Conservation (phyloP, 2,329 filamentous ascomycete genomes). For the Allantophomopsis cytisporea region DNA sequence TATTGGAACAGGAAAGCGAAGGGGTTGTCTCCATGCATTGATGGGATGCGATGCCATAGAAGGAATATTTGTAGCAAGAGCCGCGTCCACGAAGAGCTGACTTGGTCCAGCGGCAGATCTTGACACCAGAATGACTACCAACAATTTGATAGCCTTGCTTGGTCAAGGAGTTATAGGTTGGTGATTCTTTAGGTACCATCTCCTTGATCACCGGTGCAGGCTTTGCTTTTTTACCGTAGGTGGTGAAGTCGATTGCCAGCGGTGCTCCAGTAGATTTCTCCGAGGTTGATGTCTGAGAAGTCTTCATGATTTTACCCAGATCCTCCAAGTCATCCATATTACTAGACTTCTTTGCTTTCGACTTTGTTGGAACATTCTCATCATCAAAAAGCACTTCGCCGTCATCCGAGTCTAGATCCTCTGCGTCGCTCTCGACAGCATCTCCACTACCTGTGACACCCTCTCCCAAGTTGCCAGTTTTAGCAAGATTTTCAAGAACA, state of each 20-base stretch:
- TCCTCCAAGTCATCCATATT: constrained; percentile 74
- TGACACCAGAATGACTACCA: constrained; percentile 89
- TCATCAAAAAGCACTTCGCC: constrained; percentile 37
- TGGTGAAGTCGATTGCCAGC: constrained; percentile 79
- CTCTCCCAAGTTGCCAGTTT: constrained; percentile 44
- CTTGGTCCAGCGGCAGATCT: constrained; percentile 98
- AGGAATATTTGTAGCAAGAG: constrained; percentile 95
- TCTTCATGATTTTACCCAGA: constrained; percentile 51
- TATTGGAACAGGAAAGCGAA: constrained; percentile 91
- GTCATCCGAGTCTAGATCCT: constrained; percentile 43
- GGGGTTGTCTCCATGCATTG: constrained; percentile 98
- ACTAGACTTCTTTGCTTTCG: constrained; percentile 26
- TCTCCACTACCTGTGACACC: constrained; percentile 69
- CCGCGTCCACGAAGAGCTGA: constrained; percentile 86
- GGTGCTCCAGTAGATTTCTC: constrained; percentile 25
- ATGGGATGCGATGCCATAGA: constrained; percentile 93
- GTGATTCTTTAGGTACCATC: constrained; percentile 87
- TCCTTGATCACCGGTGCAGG: constrained; percentile 50
- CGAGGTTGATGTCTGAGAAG: constrained; percentile 21
- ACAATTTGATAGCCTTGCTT: constrained; percentile 97
- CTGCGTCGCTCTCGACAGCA: constrained; percentile 68
- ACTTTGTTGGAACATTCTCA: constrained; percentile 24
- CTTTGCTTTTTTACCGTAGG: constrained; percentile 39
- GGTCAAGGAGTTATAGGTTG: constrained; percentile 77
- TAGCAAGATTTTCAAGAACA: constrained; percentile 49